Conservation (phyloP, 352 stramenopile species). For the Pythium monospermum region DNA sequence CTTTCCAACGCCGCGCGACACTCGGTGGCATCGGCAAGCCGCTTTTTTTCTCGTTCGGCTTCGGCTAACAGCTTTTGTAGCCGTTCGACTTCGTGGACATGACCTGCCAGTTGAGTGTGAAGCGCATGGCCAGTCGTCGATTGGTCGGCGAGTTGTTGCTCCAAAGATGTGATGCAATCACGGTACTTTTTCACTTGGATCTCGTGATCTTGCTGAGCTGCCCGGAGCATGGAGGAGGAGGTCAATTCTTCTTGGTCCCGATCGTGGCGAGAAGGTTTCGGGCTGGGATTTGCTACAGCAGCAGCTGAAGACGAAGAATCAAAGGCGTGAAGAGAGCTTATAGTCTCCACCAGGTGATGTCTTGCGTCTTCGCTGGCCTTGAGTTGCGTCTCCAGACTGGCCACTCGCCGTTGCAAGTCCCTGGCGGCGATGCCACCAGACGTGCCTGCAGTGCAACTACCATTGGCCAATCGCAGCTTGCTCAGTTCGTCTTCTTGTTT, state of each 20-base stretch:
- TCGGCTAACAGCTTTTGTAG: conserved; percentile 25
- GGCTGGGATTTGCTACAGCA: neutral
- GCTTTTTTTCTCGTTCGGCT: conserved; percentile 28
- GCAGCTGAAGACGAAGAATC: neutral
- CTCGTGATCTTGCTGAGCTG: conserved; percentile 4
- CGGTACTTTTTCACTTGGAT: conserved; percentile 1
- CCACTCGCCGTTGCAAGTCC: conserved; percentile 15
- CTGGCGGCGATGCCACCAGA: too few species aligned
- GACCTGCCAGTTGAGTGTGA: conserved; percentile 20
- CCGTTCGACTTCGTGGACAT: conserved; percentile 31
- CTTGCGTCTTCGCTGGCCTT: conserved; percentile 66
- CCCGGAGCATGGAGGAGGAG: conserved; percentile 2
- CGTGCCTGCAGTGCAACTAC: too few species aligned
- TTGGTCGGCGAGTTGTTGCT: conserved; percentile 27
- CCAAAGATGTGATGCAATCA: conserved; percentile 19
- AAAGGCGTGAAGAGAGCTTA: conserved; percentile 35
- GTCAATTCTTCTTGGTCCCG: neutral
- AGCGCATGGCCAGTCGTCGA: conserved; percentile 17
- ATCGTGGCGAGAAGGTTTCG: neutral
- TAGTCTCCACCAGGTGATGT: conserved; percentile 46
- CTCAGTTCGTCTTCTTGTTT: conserved; percentile 22
- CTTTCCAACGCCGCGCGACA: conserved; percentile 46
- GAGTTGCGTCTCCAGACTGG: conserved; percentile 48
- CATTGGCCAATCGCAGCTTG: conserved; percentile 1
- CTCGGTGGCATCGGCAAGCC: conserved; percentile 25